A percentile compares a stretch with the other conserved stretches of the same genome.
phyloP scores from a whole-genome alignment of 805 yeast genomes.

The Ogataea thermomethanolica region DNA sequence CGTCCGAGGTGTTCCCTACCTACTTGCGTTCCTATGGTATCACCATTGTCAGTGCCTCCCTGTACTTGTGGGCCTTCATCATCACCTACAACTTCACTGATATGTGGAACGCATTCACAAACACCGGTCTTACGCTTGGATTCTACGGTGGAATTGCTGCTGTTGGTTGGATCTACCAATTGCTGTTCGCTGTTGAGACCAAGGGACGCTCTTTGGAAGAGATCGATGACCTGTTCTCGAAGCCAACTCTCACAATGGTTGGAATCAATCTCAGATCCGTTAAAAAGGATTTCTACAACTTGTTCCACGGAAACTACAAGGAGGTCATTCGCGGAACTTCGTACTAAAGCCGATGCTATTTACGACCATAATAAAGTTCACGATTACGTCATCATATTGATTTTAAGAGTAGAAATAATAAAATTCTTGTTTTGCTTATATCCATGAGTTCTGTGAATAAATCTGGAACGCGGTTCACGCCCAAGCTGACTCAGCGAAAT shows the following conservation, averaged over 20 bases:
- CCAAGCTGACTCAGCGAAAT: slow-evolving; percentile 42
- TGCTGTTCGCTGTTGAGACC: slow-evolving; percentile 66
- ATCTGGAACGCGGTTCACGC: slow-evolving; percentile 62
- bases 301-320: slow-evolving; percentile 20
- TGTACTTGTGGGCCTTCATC: slow-evolving; percentile 60
- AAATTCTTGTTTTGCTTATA: background rate
- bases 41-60: slow-evolving; percentile 53
- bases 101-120: slow-evolving; percentile 55
- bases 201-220: slow-evolving; percentile 70
- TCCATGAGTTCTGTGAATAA: slow-evolving; percentile 37
- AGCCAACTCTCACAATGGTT: slow-evolving; percentile 41
- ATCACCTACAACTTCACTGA: slow-evolving; percentile 60
- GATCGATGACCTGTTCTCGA: slow-evolving; percentile 58
- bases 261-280: slow-evolving; percentile 32
- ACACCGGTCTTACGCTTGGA: slow-evolving; percentile 60
- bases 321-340: slow-evolving; percentile 12
- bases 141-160: slow-evolving; percentile 68
- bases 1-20: slow-evolving; percentile 60
- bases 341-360: background rate
- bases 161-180: slow-evolving; percentile 51
- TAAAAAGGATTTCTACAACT: slow-evolving; percentile 18
- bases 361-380: too few relatives aligned
- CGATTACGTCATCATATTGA: too few relatives aligned
- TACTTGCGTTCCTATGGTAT: slow-evolving; percentile 61
- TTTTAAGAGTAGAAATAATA: background rate